Conservation (phyloP, 192 early-diverging fungal species). For the Cladochytrium replicatum region DNA sequence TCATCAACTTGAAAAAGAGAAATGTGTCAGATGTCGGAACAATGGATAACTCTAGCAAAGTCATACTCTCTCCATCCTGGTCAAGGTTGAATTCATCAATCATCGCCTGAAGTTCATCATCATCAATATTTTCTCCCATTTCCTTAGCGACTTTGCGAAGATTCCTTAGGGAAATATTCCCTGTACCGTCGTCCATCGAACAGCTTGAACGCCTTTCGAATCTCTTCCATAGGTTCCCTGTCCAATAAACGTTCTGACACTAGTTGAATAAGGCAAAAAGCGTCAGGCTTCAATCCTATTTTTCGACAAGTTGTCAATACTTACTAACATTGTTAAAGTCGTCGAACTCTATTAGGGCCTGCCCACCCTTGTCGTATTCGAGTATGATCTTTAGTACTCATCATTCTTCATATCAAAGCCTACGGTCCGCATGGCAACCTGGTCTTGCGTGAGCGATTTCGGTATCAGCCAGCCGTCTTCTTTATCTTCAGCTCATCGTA, state of each 20-base stretch:
- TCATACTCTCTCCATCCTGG: slow-evolving; percentile 69
- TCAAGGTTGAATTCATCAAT: slow-evolving; percentile 84
- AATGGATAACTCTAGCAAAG: too few species aligned
- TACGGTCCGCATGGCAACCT: slow-evolving; percentile 70
- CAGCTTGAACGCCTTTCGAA: slow-evolving; percentile 67
- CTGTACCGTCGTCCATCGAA: slow-evolving; percentile 62
- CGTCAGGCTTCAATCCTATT: background rate
- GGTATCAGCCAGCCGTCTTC: background rate
- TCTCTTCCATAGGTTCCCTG: slow-evolving; percentile 70
- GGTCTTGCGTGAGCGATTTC: background rate
- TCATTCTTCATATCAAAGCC: slow-evolving; percentile 78
- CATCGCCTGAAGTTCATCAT: slow-evolving; percentile 79
- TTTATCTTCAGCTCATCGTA: slow-evolving; percentile 76
- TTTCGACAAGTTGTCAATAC: slow-evolving; percentile 16
- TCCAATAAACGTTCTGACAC: slow-evolving; percentile 58
- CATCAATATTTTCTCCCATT: slow-evolving; percentile 68
- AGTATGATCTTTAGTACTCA: slow-evolving; percentile 59
- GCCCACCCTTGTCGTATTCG: slow-evolving; percentile 44
- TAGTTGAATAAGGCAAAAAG: background rate
- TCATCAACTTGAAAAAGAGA: slow-evolving; percentile 53
- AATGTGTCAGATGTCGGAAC: background rate
- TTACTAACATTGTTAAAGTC: slow-evolving; percentile 64
- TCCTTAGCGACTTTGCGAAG: slow-evolving; percentile 66
- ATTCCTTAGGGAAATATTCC: slow-evolving; percentile 54
- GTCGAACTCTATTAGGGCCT: slow-evolving; percentile 47